A percentile compares a stretch with the other conserved stretches of the same genome.
phyloP scores from a whole-genome alignment of 345 rosid species.

The Psidium friedrichsthalianum region DNA sequence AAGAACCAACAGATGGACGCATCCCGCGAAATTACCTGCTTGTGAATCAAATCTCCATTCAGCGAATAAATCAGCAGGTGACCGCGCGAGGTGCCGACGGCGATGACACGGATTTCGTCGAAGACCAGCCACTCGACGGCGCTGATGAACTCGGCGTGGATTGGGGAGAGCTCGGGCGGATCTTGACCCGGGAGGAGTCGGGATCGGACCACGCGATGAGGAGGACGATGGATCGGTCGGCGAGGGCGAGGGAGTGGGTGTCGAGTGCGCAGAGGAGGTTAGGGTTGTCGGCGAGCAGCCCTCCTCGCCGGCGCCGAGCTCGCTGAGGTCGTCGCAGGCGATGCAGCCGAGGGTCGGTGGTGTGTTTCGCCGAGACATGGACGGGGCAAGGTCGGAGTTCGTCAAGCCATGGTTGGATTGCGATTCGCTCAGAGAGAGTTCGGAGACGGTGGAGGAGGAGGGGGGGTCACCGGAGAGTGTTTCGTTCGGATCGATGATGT shows the following conservation, averaged over 20 bases:
- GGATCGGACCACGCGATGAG: conserved; percentile 64
- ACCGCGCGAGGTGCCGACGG: conserved; percentile 76
- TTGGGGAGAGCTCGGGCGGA: conserved; percentile 81
- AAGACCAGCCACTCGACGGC: conserved; percentile 83
- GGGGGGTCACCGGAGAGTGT: not conserved
- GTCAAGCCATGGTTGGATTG: not conserved
- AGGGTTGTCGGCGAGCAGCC: conserved; percentile 68
- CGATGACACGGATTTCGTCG: conserved; percentile 59
- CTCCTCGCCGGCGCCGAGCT: conserved; percentile 88
- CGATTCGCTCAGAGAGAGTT: not conserved
- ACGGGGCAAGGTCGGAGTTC: not conserved
- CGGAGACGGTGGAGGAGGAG: too few species aligned
- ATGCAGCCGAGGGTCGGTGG: conserved; percentile 83
- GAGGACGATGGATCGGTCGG: conserved; percentile 42
- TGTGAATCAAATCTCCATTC: conserved; percentile 64
- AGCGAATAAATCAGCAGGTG: conserved; percentile 60
- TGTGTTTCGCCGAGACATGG: conserved; percentile 58
- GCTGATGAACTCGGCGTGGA: conserved; percentile 53
- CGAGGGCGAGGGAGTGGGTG: conserved; percentile 57
- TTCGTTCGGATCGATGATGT: not conserved
- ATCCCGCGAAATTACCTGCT: conserved; percentile 35
- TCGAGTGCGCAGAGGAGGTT: conserved; percentile 63
- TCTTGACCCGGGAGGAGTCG: conserved; percentile 50
- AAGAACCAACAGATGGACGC: not conserved
- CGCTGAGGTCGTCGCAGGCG: conserved; percentile 65